Evolutionary conservation across 2,329 filamentous ascomycete genomes (phyloP).

Genomic region (Colletotrichum lindemuthianum): DNA sequence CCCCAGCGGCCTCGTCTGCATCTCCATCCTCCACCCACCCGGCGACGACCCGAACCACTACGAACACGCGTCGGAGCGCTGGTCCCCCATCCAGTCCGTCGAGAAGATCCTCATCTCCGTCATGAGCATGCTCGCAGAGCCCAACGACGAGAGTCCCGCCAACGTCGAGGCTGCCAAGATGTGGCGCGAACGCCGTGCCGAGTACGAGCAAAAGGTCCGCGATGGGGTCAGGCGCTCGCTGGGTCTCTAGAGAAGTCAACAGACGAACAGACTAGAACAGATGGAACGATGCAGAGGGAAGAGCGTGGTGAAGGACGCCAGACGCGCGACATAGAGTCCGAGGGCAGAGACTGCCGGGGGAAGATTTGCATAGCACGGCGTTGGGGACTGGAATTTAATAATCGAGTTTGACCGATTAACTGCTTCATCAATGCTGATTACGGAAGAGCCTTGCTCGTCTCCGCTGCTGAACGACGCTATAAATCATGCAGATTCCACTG

Average conservation of each 20-base stretch:
- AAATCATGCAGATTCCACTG: neutral
- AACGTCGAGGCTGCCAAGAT: slow-evolving; percentile 97
- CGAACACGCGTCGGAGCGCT: slow-evolving; percentile 93
- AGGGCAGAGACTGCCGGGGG: neutral
- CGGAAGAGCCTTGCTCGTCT: neutral
- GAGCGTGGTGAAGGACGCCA: too few relatives aligned
- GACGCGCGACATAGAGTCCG: neutral
- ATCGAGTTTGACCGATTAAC: slow-evolving; percentile 22
- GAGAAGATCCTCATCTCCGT: slow-evolving; percentile 97
- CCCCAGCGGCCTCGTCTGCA: slow-evolving; percentile 90
- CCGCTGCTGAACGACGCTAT: neutral
- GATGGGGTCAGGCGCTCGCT: slow-evolving; percentile 83
- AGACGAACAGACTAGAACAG: neutral
- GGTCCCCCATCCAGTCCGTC: slow-evolving; percentile 96
- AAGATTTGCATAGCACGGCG: slow-evolving; percentile 39
- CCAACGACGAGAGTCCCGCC: slow-evolving; percentile 95
- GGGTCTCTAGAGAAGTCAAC: slow-evolving; percentile 64
- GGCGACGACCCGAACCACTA: slow-evolving; percentile 99
- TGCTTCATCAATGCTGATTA: slow-evolving; percentile 5
- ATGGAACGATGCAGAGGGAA: too few relatives aligned
- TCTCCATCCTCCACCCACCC: slow-evolving; percentile 96
- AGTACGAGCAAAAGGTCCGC: slow-evolving; percentile 89
- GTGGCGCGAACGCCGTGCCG: slow-evolving; percentile 85
- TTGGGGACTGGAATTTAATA: slow-evolving; percentile 34
- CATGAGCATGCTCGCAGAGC: slow-evolving; percentile 98